phyloP scores from a whole-genome alignment of 2,329 filamentous ascomycete species.

The Paraphoma sp. region DNA sequence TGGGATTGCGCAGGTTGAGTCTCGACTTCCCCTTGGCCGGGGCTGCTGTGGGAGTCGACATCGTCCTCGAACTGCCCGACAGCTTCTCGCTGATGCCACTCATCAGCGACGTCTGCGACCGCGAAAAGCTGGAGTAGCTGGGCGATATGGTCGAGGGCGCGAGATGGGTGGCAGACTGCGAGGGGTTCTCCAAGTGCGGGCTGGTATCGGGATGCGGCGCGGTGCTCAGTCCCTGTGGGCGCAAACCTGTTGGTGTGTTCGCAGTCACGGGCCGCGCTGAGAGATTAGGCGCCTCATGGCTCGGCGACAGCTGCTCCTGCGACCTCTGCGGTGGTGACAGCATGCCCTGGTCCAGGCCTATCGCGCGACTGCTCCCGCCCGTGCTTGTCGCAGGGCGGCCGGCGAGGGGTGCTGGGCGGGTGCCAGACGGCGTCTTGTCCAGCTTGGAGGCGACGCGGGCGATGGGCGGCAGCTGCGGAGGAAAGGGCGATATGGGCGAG shows the following conservation, averaged over 20 bases:
- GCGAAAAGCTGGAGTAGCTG: constrained; percentile 36
- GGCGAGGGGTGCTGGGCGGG: constrained; percentile 11
- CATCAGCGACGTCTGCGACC: constrained; percentile 42
- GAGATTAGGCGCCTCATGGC: constrained; percentile 25
- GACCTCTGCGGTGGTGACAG: constrained; percentile 26
- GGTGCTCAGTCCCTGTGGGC: constrained; percentile 33
- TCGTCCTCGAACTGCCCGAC: constrained; percentile 28
- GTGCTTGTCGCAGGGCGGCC: constrained; percentile 16
- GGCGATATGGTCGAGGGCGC: constrained; percentile 30
- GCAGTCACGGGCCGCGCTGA: constrained; percentile 24
- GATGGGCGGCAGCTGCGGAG: constrained; percentile 49
- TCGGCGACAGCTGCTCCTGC: constrained; percentile 26
- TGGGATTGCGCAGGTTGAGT: constrained; percentile 65
- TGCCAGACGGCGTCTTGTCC: constrained; percentile 24
- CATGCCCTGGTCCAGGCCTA: constrained; percentile 19
- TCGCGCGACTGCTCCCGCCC: constrained; percentile 8
- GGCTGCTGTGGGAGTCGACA: constrained; percentile 22
- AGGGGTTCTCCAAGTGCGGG: constrained; percentile 20
- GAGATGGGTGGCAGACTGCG: constrained; percentile 28
- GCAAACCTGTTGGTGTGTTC: constrained; percentile 40
- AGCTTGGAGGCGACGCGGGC: constrained; percentile 46
- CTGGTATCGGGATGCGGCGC: constrained; percentile 27
- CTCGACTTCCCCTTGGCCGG: constrained; percentile 55
- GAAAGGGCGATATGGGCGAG: constrained; percentile 48
- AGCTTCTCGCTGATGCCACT: constrained; percentile 42